Base-by-base conservation (phyloP, 768 basidiomycete genomes). In the Ramaria sp. region DNA sequence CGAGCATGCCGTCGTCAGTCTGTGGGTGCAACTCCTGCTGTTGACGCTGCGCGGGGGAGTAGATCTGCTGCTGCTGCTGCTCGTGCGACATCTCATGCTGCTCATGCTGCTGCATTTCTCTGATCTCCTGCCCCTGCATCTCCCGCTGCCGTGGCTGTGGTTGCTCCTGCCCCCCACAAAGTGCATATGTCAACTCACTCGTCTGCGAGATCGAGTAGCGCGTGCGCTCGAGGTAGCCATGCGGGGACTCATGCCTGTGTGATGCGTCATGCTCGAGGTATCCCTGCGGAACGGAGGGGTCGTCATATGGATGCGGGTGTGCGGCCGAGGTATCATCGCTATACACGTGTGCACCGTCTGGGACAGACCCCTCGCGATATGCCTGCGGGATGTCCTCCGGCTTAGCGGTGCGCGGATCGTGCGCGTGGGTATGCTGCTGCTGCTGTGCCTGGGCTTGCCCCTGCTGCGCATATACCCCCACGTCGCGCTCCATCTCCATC, bases 1-100 rank as follows among this genome's bases (percentile, higher is more conserved):
- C 5, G 27, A 27, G 54, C 1, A 73, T 72, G 54, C 75, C 72
- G 1, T 66, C 64, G 2, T 74, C 75, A 67, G 72, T 75, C 3
- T 43, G 42, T 19, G 13, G 2, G 11, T n/a, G 42, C n/a, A 12
- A 13, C 42, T 13, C n/a, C 42, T 43, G 42, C n/a, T 41, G 39
- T 41, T 41, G 39, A 19, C 2, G 42, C 5, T 19, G 42, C 42
- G 42, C n/a, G 42, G 17, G n/a, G 2, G 17, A 22, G 4, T 9
- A 17, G 42, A 2, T 12, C 39, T 41, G 39, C 39, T 41, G 39
- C 39, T 41, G 39, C n/a, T 41, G 39, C 13, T 41, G 39, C n/a
- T n/a, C n/a, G n/a, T n/a, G n/a, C 7, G 39, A 41, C 27, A 5
- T 27, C 3, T 27, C 27, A 27, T 5, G 27, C 5, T 27, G 27